Evolutionary conservation across 2,329 filamentous ascomycete genomes (phyloP).

Genomic region (Pestalotiopsis sp.): DNA sequence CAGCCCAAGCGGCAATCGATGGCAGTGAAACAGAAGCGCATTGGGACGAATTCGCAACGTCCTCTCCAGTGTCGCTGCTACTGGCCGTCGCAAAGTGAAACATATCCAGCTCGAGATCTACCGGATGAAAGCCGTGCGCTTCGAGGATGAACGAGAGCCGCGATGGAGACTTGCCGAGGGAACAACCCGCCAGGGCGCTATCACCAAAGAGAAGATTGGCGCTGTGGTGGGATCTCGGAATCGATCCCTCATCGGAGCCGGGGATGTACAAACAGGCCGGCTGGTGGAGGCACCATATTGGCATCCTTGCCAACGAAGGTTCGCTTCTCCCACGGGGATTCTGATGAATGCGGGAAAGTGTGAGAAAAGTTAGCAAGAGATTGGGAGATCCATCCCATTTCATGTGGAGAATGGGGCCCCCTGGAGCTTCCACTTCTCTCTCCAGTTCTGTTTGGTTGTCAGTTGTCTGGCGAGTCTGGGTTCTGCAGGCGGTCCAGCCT

Average conservation of each 20-base stretch:
- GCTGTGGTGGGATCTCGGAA: background rate
- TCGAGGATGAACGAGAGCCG: background rate
- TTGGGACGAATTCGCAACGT: background rate
- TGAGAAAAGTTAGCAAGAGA: background rate
- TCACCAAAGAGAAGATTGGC: background rate
- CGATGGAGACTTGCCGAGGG: background rate
- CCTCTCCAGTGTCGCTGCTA: background rate
- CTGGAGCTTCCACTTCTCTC: background rate
- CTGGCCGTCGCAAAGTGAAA: slow-evolving; percentile 8
- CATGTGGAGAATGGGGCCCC: background rate
- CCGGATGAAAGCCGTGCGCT: background rate
- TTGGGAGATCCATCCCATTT: background rate
- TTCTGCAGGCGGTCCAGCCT: background rate
- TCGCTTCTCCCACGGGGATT: background rate
- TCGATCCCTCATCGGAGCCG: background rate
- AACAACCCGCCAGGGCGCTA: background rate
- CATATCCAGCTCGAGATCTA: background rate
- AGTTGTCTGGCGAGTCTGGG: background rate
- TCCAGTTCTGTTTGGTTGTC: background rate
- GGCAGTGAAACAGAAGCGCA: background rate
- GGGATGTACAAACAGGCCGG: background rate
- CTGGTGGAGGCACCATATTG: background rate
- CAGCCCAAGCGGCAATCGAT: background rate
- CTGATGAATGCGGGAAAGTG: background rate
- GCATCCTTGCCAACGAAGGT: background rate